Base-by-base conservation (phyloP, 345 rosid genomes). In the Rhizophora mangle region DNA sequence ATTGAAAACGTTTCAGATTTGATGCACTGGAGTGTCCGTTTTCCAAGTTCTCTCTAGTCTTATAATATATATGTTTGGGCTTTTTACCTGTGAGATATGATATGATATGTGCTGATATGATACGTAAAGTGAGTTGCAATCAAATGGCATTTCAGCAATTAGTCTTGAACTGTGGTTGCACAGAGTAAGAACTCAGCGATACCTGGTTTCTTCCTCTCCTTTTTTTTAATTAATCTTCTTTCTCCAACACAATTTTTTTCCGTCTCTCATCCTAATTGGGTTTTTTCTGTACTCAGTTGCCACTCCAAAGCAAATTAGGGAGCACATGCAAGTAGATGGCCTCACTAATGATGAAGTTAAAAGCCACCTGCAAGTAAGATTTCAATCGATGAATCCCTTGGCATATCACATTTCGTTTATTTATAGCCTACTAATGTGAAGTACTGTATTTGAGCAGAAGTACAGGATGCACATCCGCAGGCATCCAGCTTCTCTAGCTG, bases 271-370 rank as follows among this genome's bases (percentile, higher is more conserved):
- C 36, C 49, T 69, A 8, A 46, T 46, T 53, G 59, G 10, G 55
- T 71, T 63, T 1, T 1, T 68, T 58, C 6, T 47, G 61, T 67
- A 8, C 21, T 49, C 30, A 75, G 78, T 60, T 60, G 78, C 70
- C 54, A 69, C 78, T 36, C 78, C 78, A 64, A 75, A 68, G 65
- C 78, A 75, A 46, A 75, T 75, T 32, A 64, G 74, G 65, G 78
- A 75, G 16, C 63, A 64, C 10, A 69, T 75, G 74, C 69, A 75
- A 69, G 78, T 75, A n/a, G 74, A 75, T 59, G 78, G 74, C 57
- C 73, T 75, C 37, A 75, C 78, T 18, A 75, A 75, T 59, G 78
- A 75, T 18, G 78, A 75, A 69, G 78, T 75, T 53, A 75, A 75
- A 47, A 75, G 78, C 64, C 78, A 76, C 27, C 55, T 70, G 68